Percentiles rank a stretch among this genome's conserved stretches.
Conservation (phyloP, 2,329 filamentous ascomycete species). For the Aspergillus vadensis region DNA sequence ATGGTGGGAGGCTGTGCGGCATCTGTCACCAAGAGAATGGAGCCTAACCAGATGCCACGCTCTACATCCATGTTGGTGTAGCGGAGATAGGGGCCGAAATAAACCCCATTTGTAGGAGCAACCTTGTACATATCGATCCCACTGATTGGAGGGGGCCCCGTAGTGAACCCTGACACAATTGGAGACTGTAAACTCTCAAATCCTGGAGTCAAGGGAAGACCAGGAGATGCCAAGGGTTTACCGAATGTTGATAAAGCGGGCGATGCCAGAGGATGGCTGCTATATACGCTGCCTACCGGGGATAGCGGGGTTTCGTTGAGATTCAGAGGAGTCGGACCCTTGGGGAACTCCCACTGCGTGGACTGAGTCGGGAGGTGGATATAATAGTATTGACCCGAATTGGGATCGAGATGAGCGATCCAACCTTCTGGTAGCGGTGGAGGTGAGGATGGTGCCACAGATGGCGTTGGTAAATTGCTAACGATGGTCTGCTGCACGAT, state of each 20-base stretch:
- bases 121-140: slow-evolving; percentile 95
- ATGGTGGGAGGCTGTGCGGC: slow-evolving; percentile 91
- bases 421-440: slow-evolving; percentile 95
- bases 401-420: slow-evolving; percentile 95
- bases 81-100: slow-evolving; percentile 93
- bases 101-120: slow-evolving; percentile 90
- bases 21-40: slow-evolving; percentile 90
- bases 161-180: slow-evolving; percentile 73
- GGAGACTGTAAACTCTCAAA: slow-evolving; percentile 84
- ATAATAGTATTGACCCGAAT: slow-evolving; percentile 97
- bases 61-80: slow-evolving; percentile 98
- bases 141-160: slow-evolving; percentile 78
- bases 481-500: slow-evolving; percentile 30
- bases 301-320: slow-evolving; percentile 81
- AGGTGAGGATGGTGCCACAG: slow-evolving; percentile 72
- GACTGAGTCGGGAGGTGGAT: slow-evolving; percentile 94
- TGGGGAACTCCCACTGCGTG: slow-evolving; percentile 98
- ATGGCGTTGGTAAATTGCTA: slow-evolving; percentile 39
- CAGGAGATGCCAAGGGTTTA: slow-evolving; percentile 71
- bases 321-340: slow-evolving; percentile 86
- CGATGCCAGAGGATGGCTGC: slow-evolving; percentile 67
- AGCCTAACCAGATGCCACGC: slow-evolving; percentile 85
- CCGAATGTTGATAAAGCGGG: slow-evolving; percentile 62
- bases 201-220: slow-evolving; percentile 77
- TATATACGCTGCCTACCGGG: slow-evolving; percentile 75